Evolutionary conservation across 192 early-diverging fungal species (phyloP).

Genomic region (Mortierella alpina): DNA sequence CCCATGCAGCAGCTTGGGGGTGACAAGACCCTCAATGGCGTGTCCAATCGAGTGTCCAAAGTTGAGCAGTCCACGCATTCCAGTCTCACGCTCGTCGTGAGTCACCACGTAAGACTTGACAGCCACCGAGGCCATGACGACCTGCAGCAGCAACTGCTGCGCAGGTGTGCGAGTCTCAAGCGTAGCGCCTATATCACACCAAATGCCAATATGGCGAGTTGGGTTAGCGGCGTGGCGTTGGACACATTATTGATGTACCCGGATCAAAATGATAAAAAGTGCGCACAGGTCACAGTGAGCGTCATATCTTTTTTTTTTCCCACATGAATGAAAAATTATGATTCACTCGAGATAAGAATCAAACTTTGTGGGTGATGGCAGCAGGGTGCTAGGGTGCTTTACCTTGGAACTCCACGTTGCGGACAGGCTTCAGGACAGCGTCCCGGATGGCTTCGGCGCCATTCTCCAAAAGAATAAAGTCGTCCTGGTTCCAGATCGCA

Average conservation of each 20-base stretch:
- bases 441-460: constrained; percentile 82
- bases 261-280: background rate
- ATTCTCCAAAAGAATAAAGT: constrained; percentile 93
- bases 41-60: constrained; percentile 98
- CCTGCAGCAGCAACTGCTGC: constrained; percentile 78
- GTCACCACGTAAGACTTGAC: constrained; percentile 97
- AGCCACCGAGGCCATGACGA: constrained; percentile 87
- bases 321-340: background rate
- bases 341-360: background rate
- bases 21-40: constrained; percentile 92
- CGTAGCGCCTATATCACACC: constrained; percentile 55
- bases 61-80: constrained; percentile 93
- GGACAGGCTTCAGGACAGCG: constrained; percentile 68
- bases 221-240: background rate
- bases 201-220: background rate
- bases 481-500: constrained; percentile 88
- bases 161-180: constrained; percentile 69
- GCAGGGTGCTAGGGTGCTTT: constrained; percentile 5
- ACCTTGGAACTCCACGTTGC: constrained; percentile 60
- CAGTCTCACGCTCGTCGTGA: constrained; percentile 93
- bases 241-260: background rate
- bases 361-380: background rate
- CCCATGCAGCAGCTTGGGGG: constrained; percentile 92
- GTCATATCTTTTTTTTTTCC: background rate
- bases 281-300: background rate